phyloP scores from a whole-genome alignment of 2,329 filamentous ascomycete species.

The Pseudomassariella vexata region DNA sequence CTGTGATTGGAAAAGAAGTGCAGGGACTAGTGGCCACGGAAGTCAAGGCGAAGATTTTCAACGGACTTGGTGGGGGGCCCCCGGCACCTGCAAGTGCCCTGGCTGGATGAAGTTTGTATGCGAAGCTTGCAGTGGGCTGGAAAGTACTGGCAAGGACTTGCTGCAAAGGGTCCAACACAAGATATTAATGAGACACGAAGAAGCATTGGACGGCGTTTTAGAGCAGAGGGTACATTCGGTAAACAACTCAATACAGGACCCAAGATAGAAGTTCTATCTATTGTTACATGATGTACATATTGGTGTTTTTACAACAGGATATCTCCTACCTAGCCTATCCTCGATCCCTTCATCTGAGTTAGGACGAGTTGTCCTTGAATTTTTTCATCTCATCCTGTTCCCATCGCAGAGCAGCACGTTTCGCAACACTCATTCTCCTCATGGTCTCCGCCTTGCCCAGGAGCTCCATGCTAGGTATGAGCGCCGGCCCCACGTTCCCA shows the following conservation, averaged over 20 bases:
- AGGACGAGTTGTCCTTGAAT: too few relatives aligned
- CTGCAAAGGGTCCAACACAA: too few relatives aligned
- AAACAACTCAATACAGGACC: too few relatives aligned
- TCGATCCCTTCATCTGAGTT: too few relatives aligned
- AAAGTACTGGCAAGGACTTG: too few relatives aligned
- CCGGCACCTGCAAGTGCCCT: not conserved
- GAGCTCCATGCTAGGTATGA: slow-evolving; percentile 17
- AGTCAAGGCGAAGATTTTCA: slow-evolving; percentile 25
- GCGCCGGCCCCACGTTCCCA: slow-evolving; percentile 14
- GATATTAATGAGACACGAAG: slow-evolving; percentile 23
- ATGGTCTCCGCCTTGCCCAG: slow-evolving; percentile 20
- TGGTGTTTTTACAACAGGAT: too few relatives aligned
- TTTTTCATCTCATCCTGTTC: slow-evolving; percentile 4
- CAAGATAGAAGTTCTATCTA: too few relatives aligned
- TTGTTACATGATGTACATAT: too few relatives aligned
- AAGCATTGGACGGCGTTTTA: slow-evolving; percentile 26
- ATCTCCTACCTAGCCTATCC: too few relatives aligned
- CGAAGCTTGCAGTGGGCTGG: too few relatives aligned
- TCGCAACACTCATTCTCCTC: slow-evolving; percentile 14
- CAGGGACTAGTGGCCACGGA: slow-evolving; percentile 25
- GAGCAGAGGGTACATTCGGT: slow-evolving; percentile 6
- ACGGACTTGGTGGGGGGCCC: slow-evolving; percentile 13
- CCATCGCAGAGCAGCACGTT: slow-evolving; percentile 9
- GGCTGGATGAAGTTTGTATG: too few relatives aligned
- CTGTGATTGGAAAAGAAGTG: slow-evolving; percentile 25